Evolutionary conservation across 345 rosid species (phyloP), one percentile per base, ranked within the genome.

Genomic region (Populus pruinosa): DNA sequence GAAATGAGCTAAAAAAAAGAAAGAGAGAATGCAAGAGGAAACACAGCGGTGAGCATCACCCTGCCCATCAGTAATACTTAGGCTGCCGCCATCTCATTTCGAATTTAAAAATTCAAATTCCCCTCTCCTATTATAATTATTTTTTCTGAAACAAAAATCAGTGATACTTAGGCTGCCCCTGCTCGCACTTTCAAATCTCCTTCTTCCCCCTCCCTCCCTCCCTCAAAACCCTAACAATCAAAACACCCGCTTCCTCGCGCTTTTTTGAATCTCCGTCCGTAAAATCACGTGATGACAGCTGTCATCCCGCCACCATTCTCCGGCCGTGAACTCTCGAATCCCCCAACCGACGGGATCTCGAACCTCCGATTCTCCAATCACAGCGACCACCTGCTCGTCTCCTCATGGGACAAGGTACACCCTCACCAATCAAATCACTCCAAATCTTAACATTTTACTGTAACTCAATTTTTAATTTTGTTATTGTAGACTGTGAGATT

Each of bases 371-470:
- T 92, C 87, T 95, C 99, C 55, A 95, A 95, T 78, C 93, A 89
- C 87, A 93, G 94, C 85, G 98, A 95, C 78, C 90, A 91, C 85
- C 87, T 95, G 38, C 98, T 95, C 76, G 98, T 95, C 64, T 95
- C 98, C 66, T 95, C 99, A 0, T 95, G 99, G 99, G 99, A 95
- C 84, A 95, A 91, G 97, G 98, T 93, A 82, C 31, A 0, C 33
- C 8, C 44, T 39, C 59, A 5, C 61, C 23, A 5, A 27, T 4
- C 13, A 16, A 53, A 5, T 35, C 10, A 1, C 61, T 12, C 4
- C 14, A 6, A 20, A 27, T 50, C 36, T n/a, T 38, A 55, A 23
- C n/a, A 17, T 35, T 35, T 8, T 36, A 13, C 31, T 9, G 5
- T 35, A 71, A 63, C 27, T 31, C 35, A 8, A 21, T 41, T 41